Base-by-base conservation (phyloP, 2,329 filamentous ascomycete genomes). In the Cadophora sp. region DNA sequence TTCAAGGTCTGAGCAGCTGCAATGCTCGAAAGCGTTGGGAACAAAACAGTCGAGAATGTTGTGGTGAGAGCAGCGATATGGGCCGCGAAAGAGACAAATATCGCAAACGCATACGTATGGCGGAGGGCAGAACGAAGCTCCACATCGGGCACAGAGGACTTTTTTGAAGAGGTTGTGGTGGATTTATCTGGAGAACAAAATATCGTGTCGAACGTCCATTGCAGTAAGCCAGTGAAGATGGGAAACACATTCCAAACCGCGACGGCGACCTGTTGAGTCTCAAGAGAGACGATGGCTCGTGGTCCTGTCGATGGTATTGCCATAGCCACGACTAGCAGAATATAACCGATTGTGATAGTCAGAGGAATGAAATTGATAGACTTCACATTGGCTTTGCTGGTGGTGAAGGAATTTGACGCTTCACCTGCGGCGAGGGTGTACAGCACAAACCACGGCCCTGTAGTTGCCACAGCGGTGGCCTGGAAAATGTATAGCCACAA, bases 281-380 rank as follows among this genome's bases (percentile, higher is more conserved):
- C 56, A 3, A 11, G n/a, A 0, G 34, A 40, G 1, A 60, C 34
- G 37, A 60, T 14, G n/a, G 56, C 56, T 43, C 56, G 31, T 7
- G 56, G 31, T 11, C 34, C 31, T 16, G 56, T 60, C 6, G 34
- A 60, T 24, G 56, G 34, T 40, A 60, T 40, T 24, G 31, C 56
- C 56, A 60, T 60, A 19, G 26, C 56, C 11, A 60, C 16, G 24
- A 60, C 22, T 7, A 60, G 24, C 1, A 26, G 14, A 5, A 60
- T 27, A 19, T 60, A 60, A 22, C 34, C 34, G 24, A 43, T 4
- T 4, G 34, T 19, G 27, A 60, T 14, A 26, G 34, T 40, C 31
- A 43, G 4, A 24, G 55, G 55, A 59, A 59, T 59, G 55, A 27
- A 59, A 9, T 14, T 59, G 19, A 59, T 37, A 26, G 55, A 40